Percentiles rank a stretch among this genome's conserved stretches.
phyloP scores from a whole-genome alignment of 495 filamentous ascomycete species.

The Daldinia caldariorum region DNA sequence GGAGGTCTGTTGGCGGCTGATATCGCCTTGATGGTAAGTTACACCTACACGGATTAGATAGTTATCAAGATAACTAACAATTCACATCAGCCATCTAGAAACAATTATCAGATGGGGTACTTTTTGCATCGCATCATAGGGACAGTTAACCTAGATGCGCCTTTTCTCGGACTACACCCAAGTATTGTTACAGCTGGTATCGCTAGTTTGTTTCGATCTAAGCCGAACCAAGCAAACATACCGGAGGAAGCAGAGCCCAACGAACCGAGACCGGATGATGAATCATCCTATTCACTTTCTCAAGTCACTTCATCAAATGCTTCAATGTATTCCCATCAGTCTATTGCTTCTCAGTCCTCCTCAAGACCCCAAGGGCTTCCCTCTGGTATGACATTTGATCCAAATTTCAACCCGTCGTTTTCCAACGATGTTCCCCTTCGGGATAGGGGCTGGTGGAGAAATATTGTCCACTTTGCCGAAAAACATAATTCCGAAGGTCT shows the following conservation, averaged over 20 bases:
- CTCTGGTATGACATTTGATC: slow-evolving; percentile 56
- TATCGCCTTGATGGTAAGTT: slow-evolving; percentile 69
- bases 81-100: slow-evolving; percentile 35
- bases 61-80: slow-evolving; percentile 33
- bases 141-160: slow-evolving; percentile 84
- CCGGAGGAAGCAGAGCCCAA: slow-evolving; percentile 31
- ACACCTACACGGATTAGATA: background rate
- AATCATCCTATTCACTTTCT: slow-evolving; percentile 20
- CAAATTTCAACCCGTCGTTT: slow-evolving; percentile 78
- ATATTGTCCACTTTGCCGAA: slow-evolving; percentile 77
- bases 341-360: slow-evolving; percentile 43
- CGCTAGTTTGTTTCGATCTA: slow-evolving; percentile 75
- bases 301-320: slow-evolving; percentile 47
- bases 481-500: slow-evolving; percentile 78
- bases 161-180: slow-evolving; percentile 89
- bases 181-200: slow-evolving; percentile 84
- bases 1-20: slow-evolving; percentile 87
- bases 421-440: slow-evolving; percentile 73
- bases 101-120: slow-evolving; percentile 43
- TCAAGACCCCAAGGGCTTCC: slow-evolving; percentile 25
- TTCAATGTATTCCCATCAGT: slow-evolving; percentile 51
- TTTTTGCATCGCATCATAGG: slow-evolving; percentile 84
- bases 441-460: slow-evolving; percentile 71
- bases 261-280: slow-evolving; percentile 22
- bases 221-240: slow-evolving; percentile 52